Conservation (phyloP, 306 rosid genomes). For the Delonix regia region DNA sequence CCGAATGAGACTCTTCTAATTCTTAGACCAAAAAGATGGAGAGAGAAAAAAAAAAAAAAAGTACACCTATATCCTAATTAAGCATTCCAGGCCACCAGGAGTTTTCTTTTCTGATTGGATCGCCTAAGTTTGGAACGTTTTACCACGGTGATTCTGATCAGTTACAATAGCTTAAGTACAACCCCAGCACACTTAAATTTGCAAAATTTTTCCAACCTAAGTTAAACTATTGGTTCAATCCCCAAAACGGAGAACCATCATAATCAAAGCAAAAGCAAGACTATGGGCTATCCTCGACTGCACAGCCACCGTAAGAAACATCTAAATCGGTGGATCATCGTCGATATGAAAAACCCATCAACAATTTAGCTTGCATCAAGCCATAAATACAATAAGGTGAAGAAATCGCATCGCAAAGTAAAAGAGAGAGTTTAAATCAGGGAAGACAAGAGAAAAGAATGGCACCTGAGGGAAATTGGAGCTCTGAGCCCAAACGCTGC, state of each 20-base stretch:
- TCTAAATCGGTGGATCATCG: not conserved
- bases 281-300: not conserved
- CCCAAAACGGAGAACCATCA: not conserved
- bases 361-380: not conserved
- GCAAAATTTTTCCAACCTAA: not conserved
- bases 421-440: not conserved
- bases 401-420: not conserved
- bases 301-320: not conserved
- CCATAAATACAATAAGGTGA: not conserved
- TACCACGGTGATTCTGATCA: slow-evolving; percentile 6
- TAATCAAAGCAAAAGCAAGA: not conserved
- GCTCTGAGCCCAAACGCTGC: slow-evolving; percentile 94
- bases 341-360: not conserved
- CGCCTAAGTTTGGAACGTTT: not conserved
- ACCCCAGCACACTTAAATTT: slow-evolving; percentile 17
- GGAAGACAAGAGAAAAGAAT: not conserved
- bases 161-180: not conserved
- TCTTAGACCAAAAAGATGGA: not conserved
- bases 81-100: not conserved
- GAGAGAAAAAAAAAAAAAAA: not conserved
- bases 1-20: not conserved
- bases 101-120: not conserved
- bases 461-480: slow-evolving; percentile 76
- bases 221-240: not conserved
- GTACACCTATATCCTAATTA: not conserved